Evolutionary conservation across 2,329 filamentous ascomycete species (phyloP).

Genomic region (Daldinia sp.): DNA sequence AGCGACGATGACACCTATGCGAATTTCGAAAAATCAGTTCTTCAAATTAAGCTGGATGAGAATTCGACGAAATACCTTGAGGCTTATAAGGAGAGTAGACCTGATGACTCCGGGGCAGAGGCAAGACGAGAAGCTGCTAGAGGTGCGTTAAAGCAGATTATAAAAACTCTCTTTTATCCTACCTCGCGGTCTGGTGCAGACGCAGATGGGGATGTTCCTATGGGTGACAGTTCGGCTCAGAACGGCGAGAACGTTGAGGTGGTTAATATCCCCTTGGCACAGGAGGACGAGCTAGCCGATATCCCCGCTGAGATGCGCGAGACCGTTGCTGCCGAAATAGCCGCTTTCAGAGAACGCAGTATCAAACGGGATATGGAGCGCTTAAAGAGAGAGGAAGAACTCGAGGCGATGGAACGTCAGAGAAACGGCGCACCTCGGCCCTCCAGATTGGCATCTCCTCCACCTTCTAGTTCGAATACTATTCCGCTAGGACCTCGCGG

Average conservation of each 20-base stretch:
- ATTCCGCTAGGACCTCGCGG: slow-evolving; percentile 81
- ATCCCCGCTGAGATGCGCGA: slow-evolving; percentile 97
- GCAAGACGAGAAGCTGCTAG: slow-evolving; percentile 78
- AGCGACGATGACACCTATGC: slow-evolving; percentile 62
- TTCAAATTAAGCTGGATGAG: slow-evolving; percentile 83
- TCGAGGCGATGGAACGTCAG: slow-evolving; percentile 85
- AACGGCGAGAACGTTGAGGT: slow-evolving; percentile 80
- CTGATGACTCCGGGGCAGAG: slow-evolving; percentile 72
- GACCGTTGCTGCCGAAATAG: slow-evolving; percentile 92
- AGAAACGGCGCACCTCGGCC: slow-evolving; percentile 73
- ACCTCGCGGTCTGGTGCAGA: slow-evolving; percentile 65
- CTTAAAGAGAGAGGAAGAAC: slow-evolving; percentile 87
- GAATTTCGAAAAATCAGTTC: slow-evolving; percentile 74
- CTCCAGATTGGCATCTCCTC: slow-evolving; percentile 79
- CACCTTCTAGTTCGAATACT: slow-evolving; percentile 73
- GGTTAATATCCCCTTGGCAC: slow-evolving; percentile 86
- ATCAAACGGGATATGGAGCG: slow-evolving; percentile 90
- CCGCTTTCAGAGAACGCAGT: slow-evolving; percentile 92
- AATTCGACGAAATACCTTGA: slow-evolving; percentile 87
- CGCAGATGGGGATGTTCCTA: slow-evolving; percentile 74
- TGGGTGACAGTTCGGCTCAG: slow-evolving; percentile 70
- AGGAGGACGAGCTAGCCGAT: slow-evolving; percentile 93
- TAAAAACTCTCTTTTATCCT: slow-evolving; percentile 81
- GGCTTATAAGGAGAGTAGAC: slow-evolving; percentile 76
- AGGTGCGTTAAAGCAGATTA: slow-evolving; percentile 73